phyloP scores from a whole-genome alignment of 257 asterid species.

The Gentiana dahurica region DNA sequence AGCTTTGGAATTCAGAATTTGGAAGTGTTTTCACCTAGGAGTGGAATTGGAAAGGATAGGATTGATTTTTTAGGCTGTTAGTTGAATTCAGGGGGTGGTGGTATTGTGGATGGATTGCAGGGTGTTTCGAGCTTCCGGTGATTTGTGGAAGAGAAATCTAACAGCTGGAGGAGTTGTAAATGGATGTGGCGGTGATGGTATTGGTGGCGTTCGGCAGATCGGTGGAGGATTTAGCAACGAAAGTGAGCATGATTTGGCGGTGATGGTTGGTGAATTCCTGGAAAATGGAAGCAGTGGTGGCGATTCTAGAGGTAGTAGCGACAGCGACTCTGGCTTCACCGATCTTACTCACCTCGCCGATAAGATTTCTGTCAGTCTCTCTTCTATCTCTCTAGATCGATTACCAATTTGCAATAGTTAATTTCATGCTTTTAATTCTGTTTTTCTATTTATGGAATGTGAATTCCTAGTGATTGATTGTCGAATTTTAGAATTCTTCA shows the following conservation, averaged over 20 bases:
- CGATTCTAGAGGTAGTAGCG: constrained; percentile 56
- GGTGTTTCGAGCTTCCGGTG: constrained; percentile 32
- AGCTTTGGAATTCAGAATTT: background rate
- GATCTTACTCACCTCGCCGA: constrained; percentile 55
- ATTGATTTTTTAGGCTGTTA: constrained; percentile 5
- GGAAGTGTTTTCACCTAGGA: background rate
- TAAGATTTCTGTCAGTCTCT: constrained; percentile 49
- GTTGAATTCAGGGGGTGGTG: constrained; percentile 1
- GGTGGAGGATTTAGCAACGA: constrained; percentile 43
- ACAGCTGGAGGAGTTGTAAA: constrained; percentile 21
- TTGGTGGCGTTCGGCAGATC: constrained; percentile 9
- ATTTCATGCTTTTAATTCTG: background rate
- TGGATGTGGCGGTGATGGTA: constrained; percentile 26
- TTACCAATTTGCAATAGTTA: background rate
- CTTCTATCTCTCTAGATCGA: background rate
- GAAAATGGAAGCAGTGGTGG: constrained; percentile 63
- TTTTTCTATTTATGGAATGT: no score
- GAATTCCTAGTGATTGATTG: no score
- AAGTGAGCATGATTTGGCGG: constrained; percentile 68
- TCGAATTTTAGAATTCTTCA: no score
- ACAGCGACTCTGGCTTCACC: constrained; percentile 51
- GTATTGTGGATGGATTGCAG: constrained; percentile 42
- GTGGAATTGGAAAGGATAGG: background rate
- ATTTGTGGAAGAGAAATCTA: constrained; percentile 27
- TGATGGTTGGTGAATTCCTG: constrained; percentile 70